A percentile compares a stretch with the other conserved stretches of the same genome.
Conservation (phyloP, 1,284 basidiomycete genomes). For the Mycosarcoma maydis region DNA sequence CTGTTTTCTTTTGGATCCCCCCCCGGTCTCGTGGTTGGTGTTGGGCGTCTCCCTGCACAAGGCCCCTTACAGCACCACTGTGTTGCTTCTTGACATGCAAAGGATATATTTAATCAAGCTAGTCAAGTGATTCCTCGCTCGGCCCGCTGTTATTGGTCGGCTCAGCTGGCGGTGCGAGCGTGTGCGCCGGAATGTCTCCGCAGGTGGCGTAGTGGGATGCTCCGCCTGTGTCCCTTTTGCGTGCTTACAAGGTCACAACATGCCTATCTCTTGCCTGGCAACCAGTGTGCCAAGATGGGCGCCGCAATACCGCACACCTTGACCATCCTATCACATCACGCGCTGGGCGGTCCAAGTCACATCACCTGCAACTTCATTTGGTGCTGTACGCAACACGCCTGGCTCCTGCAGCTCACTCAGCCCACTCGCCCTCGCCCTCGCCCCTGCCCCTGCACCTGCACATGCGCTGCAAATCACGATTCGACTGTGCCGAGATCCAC, state of each 20-base stretch:
- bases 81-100: no score
- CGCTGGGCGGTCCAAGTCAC: not conserved
- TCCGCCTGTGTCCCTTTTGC: no score
- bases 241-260: no score
- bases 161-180: no score
- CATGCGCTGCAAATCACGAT: constrained; percentile 1
- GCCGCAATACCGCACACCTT: constrained; percentile 11
- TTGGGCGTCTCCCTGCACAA: not conserved
- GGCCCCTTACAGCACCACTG: not conserved
- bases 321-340: constrained; percentile 24
- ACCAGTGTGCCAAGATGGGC: no score
- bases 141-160: no score
- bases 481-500: constrained; percentile 20
- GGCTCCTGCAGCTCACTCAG: constrained; percentile 15
- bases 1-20: not conserved
- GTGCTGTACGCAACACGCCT: not conserved
- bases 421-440: not conserved
- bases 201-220: no score
- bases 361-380: constrained; percentile 13
- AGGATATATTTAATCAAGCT: not conserved
- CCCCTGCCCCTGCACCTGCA: not conserved
- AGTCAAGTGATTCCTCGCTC: no score
- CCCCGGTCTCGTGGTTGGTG: not conserved
- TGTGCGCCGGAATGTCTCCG: no score
- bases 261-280: no score